phyloP scores from a whole-genome alignment of 768 basidiomycete species.

The Hirschioporus abietinus region DNA sequence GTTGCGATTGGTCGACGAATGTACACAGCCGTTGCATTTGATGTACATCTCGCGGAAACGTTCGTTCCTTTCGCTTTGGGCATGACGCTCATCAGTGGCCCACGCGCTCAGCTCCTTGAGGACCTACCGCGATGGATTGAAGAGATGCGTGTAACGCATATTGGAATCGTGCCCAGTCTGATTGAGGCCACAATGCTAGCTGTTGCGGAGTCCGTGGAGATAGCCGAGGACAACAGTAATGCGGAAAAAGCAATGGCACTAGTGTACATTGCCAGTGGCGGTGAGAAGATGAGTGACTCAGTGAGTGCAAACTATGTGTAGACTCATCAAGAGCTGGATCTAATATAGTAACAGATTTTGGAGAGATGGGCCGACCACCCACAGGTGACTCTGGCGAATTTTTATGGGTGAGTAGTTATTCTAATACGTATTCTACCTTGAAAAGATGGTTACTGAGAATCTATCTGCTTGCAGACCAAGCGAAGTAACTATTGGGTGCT shows the following conservation, averaged over 20 bases:
- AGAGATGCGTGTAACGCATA: slow-evolving; percentile 37
- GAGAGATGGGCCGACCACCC: slow-evolving; percentile 45
- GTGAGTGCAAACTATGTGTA: slow-evolving; percentile 23
- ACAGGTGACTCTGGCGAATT: slow-evolving; percentile 40
- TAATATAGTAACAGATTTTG: slow-evolving; percentile 23
- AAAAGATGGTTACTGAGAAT: neutral
- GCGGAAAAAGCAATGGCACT: slow-evolving; percentile 28
- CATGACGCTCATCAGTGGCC: slow-evolving; percentile 39
- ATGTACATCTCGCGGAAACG: slow-evolving; percentile 44
- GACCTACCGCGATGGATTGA: slow-evolving; percentile 35
- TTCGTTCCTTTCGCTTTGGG: slow-evolving; percentile 37
- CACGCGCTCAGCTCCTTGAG: slow-evolving; percentile 33
- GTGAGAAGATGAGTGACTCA: slow-evolving; percentile 48
- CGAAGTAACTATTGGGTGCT: slow-evolving; percentile 49
- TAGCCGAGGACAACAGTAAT: slow-evolving; percentile 12
- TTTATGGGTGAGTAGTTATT: slow-evolving; percentile 33
- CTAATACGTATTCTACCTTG: neutral
- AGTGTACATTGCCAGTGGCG: slow-evolving; percentile 43
- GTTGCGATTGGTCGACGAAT: slow-evolving; percentile 54
- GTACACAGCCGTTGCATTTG: slow-evolving; percentile 45
- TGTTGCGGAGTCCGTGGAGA: slow-evolving; percentile 15
- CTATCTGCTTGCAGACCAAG: slow-evolving; percentile 31
- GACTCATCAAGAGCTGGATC: neutral
- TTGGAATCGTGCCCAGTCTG: slow-evolving; percentile 48
- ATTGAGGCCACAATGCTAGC: slow-evolving; percentile 42